Base-by-base conservation (phyloP, 2,329 filamentous ascomycete genomes). In the Cladophialophora chaetospira region DNA sequence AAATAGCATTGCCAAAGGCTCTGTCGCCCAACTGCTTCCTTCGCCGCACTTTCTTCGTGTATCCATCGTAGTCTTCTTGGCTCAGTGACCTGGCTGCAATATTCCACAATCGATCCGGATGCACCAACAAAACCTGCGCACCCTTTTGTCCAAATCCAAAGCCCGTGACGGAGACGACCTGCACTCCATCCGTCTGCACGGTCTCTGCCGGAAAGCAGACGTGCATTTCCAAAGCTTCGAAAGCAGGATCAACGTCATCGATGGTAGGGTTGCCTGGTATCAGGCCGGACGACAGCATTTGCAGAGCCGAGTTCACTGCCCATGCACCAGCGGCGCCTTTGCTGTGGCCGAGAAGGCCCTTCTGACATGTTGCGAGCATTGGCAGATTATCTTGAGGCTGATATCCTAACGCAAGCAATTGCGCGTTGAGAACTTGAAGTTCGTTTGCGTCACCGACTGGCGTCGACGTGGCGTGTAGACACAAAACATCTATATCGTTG, bases 121-220 rank as follows among this genome's bases (percentile, higher is more conserved):
- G 25, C 25, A 50, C 31, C 46, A 36, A 10, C 11, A 50, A 10
- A 10, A 25, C 46, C 46, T 21, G 66, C 0, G 68, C 74, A 4
- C 74, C 73, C 58, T 78, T 77, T 60, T 78, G 75, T 1, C 74
- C 74, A 55, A 77, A 78, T 0, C 75, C 75, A 49, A 78, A 78
- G 1, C 70, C 29, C 13, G 29, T 33, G 29, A 33, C 29, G 6
- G 29, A 33, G 13, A 33, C 29, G 13, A 33, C 29, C 29, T 33
- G 29, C 13, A 33, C 29, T 13, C 29, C 29, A 33, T 33, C 29
- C 29, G 29, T 33, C 29, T 33, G 29, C 29, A 33, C 29, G 13
- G 29, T 33, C 29, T 33, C 29, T 13, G 29, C 29, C 29, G 29
- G 29, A 33, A 33, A 33, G 29, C 29, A 33, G 13, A 33, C 29